Evolutionary conservation across 2,329 filamentous ascomycete genomes (phyloP).

Genomic region (Fusarium austroafricanum): DNA sequence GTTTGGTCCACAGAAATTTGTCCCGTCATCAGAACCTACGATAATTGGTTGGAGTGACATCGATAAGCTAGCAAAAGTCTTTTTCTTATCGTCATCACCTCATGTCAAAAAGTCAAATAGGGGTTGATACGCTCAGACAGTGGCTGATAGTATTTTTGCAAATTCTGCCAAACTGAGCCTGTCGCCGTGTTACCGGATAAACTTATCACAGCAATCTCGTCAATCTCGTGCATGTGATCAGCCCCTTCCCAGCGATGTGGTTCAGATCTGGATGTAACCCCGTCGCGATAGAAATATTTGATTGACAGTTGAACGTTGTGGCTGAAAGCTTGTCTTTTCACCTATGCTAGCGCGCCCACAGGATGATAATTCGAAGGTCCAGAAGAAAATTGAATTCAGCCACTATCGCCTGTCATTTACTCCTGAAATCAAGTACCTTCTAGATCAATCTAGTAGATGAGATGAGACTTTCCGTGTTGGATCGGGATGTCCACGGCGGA

Average conservation of each 20-base stretch:
- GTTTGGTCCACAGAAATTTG: not conserved
- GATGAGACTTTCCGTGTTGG: too few species aligned
- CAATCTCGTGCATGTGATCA: not conserved
- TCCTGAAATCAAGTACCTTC: too few species aligned
- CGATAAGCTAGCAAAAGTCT: not conserved
- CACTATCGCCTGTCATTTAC: not conserved
- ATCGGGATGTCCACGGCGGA: too few species aligned
- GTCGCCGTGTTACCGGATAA: not conserved
- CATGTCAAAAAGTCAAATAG: not conserved
- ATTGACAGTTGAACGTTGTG: too few species aligned
- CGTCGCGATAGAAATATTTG: too few species aligned
- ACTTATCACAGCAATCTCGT: too few species aligned
- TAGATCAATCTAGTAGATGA: too few species aligned
- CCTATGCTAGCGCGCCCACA: too few species aligned
- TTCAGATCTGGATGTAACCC: conserved; percentile 15
- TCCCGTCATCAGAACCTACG: not conserved
- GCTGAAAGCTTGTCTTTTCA: too few species aligned
- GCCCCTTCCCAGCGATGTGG: conserved; percentile 15
- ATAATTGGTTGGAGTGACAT: not conserved
- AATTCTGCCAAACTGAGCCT: not conserved
- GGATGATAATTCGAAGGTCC: too few species aligned
- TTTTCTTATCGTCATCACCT: not conserved
- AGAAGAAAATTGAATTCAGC: not conserved
- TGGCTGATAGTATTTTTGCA: not conserved
- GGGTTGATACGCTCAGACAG: not conserved